Conservation (phyloP, 208 protist genomes). For the Cochliopodium minus region DNA sequence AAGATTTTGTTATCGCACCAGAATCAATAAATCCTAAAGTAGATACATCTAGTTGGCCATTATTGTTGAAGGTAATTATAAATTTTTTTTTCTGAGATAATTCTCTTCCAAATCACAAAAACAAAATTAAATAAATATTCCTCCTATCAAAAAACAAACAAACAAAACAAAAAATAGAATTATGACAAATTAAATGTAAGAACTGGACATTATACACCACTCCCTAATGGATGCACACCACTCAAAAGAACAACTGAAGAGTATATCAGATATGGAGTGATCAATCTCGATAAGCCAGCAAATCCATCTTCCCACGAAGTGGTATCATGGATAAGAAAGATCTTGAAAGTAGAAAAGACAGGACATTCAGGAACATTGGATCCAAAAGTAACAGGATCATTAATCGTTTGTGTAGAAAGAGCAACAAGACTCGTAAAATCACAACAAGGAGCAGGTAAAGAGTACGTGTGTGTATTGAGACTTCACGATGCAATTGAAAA, state of each 20-base stretch:
- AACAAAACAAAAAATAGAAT: no score
- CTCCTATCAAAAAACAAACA: constrained; percentile 6
- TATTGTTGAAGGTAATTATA: constrained; percentile 75
- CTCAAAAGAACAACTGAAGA: constrained; percentile 84
- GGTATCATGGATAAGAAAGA: constrained; percentile 97
- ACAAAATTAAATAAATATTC: neutral
- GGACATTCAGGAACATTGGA: constrained; percentile 97
- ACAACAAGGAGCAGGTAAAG: constrained; percentile 97
- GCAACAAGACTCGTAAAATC: constrained; percentile 98
- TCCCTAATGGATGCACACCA: constrained; percentile 83
- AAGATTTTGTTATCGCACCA: no score
- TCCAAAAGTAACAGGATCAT: constrained; percentile 92
- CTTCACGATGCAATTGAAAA: constrained; percentile 77
- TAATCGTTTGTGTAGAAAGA: constrained; percentile 96
- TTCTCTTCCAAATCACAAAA: neutral
- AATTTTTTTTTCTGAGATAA: neutral
- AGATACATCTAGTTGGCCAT: constrained; percentile 80
- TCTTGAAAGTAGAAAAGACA: constrained; percentile 95
- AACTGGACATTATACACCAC: constrained; percentile 85
- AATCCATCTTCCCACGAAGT: constrained; percentile 99
- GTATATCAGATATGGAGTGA: constrained; percentile 96
- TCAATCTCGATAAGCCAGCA: constrained; percentile 99
- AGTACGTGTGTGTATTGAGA: constrained; percentile 92
- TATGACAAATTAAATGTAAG: constrained; percentile 92
- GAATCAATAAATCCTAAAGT: constrained; percentile 41